Evolutionary conservation across 345 rosid genomes (phyloP).

Genomic region (Arabis alpina): DNA sequence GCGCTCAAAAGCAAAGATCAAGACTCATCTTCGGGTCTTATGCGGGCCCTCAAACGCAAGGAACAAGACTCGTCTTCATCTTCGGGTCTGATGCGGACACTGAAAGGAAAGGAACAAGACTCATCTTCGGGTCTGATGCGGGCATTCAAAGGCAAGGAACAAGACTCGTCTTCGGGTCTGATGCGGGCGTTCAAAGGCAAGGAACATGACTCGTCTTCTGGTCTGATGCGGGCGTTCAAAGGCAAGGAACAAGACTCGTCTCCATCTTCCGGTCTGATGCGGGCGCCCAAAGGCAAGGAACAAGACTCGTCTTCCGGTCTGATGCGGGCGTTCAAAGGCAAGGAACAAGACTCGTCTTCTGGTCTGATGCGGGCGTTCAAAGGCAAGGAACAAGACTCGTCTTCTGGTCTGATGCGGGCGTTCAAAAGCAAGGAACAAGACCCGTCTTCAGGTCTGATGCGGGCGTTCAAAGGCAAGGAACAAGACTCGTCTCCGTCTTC

Average conservation of each 20-base stretch:
- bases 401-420: slow-evolving; percentile 39
- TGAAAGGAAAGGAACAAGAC: slow-evolving; percentile 40
- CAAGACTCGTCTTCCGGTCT: slow-evolving; percentile 30
- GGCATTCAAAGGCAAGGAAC: slow-evolving; percentile 37
- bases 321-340: slow-evolving; percentile 44
- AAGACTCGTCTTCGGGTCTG: slow-evolving; percentile 29
- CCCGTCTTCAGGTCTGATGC: not conserved
- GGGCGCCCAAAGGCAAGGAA: slow-evolving; percentile 37
- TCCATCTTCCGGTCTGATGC: slow-evolving; percentile 32
- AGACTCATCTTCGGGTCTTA: slow-evolving; percentile 31
- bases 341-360: slow-evolving; percentile 35
- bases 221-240: slow-evolving; percentile 42
- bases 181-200: slow-evolving; percentile 44
- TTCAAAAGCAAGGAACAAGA: slow-evolving; percentile 40
- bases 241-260: slow-evolving; percentile 40
- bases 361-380: slow-evolving; percentile 42
- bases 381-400: slow-evolving; percentile 40
- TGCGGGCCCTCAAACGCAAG: slow-evolving; percentile 42
- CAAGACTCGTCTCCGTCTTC: no score
- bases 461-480: no score
- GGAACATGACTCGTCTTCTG: slow-evolving; percentile 30
- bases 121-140: slow-evolving; percentile 39
- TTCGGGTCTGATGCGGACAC: slow-evolving; percentile 39
- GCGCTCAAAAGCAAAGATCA: slow-evolving; percentile 38
- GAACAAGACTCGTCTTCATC: slow-evolving; percentile 33